Evolutionary conservation across 768 basidiomycete species (phyloP), one percentile per base, ranked within the genome.

Genomic region (Boletus reticuloceps): DNA sequence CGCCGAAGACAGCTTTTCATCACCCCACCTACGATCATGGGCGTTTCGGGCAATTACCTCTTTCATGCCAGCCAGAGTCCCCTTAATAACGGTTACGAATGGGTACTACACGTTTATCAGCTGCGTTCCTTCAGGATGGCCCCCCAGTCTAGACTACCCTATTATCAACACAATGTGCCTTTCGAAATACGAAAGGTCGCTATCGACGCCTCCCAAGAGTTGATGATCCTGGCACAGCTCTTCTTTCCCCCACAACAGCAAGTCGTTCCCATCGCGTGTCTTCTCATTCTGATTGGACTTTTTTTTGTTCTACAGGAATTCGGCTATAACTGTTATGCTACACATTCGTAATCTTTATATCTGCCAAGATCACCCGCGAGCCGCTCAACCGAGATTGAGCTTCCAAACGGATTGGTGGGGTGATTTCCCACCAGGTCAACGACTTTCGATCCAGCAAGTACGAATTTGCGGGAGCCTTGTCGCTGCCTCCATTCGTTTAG

Each of bases 301-400:
- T 36, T 13, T 32, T 39, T 52, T 44, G 29, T 39, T 49, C 27
- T 37, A n/a, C 58, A 71, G 69, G 43, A 65, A 63, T 50, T 60
- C 60, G 4, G 62, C 67, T 16, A 68, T 68, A 50, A 54, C 50
- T 16, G 58, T 64, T 57, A 53, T 58, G 17, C 42, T 86, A 58
- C 81, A 81, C 58, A 75, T 86, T 54, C 79, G 82, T 55, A 74
- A 83, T 63, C 66, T 85, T 48, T 79, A 78, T 73, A 73, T 73
- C n/a, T 82, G 81, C 54, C 78, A 75, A 52, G 81, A 81, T 61
- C 83, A 86, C 61, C 72, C 77, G 31, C 71, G 68, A 47, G 78
- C 81, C 29, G 41, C 58, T 38, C 65, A 71, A 36, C 58, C 68
- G 17, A 58, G 62, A 25, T 51, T 71, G 32, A 62, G 55, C 31